Percentiles rank a stretch among this genome's conserved stretches.
Conservation (phyloP, 2,329 filamentous ascomycete species). For the Aspergillus luchuensis region DNA sequence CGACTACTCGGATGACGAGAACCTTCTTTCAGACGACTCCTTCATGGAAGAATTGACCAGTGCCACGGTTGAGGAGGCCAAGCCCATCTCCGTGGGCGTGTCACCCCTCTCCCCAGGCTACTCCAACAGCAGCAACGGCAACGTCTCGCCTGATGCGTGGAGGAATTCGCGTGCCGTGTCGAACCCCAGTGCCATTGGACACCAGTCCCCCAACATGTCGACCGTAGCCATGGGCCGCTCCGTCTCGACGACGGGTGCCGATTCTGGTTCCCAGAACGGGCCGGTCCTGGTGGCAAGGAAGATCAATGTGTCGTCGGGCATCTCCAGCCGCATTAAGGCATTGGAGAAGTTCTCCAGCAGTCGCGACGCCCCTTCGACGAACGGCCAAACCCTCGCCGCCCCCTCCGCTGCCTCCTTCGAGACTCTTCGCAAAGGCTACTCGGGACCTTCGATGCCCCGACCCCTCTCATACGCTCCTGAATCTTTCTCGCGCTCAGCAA, state of each 20-base stretch:
- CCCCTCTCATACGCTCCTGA: constrained; percentile 33
- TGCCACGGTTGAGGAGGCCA: constrained; percentile 81
- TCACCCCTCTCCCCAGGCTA: constrained; percentile 75
- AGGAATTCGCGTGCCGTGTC: constrained; percentile 44
- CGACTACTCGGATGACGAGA: constrained; percentile 47
- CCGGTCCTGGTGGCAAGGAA: constrained; percentile 67
- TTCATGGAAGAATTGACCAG: constrained; percentile 83
- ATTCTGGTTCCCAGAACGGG: constrained; percentile 33
- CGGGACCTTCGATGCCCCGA: constrained; percentile 29
- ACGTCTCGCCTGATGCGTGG: constrained; percentile 33
- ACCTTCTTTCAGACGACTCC: constrained; percentile 64
- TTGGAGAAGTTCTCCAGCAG: constrained; percentile 73
- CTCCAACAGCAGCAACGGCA: constrained; percentile 40
- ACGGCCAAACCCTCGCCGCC: constrained; percentile 42
- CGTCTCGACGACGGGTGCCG: constrained; percentile 40
- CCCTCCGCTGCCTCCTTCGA: constrained; percentile 57
- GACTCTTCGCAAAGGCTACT: constrained; percentile 48
- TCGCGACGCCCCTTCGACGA: constrained; percentile 36
- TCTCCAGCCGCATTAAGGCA: constrained; percentile 92
- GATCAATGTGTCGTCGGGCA: constrained; percentile 81
- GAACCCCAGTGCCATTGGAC: constrained; percentile 36
- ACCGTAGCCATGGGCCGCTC: constrained; percentile 40
- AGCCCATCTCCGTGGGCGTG: constrained; percentile 74
- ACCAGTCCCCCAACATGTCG: constrained; percentile 32
- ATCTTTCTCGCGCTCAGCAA: constrained; percentile 34